Evolutionary conservation across 2,329 filamentous ascomycete genomes (phyloP).

Genomic region (Amauroascus niger): DNA sequence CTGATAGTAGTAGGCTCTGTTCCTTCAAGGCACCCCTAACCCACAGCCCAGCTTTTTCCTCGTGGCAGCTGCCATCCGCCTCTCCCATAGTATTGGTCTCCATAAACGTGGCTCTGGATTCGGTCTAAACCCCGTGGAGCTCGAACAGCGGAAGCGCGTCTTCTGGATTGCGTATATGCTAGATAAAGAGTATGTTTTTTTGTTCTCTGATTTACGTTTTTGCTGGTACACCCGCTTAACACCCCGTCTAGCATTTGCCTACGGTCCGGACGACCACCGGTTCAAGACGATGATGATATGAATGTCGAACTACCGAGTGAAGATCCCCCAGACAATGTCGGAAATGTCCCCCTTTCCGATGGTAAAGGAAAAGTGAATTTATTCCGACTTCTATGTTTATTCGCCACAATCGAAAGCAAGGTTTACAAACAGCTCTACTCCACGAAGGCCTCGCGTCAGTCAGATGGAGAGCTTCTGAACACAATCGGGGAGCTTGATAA

Average conservation of each 20-base stretch:
- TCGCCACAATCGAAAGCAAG: conserved; percentile 82
- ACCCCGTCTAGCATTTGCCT: conserved; percentile 49
- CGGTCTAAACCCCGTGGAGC: conserved; percentile 84
- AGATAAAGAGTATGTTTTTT: conserved; percentile 52
- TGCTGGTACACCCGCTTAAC: conserved; percentile 13
- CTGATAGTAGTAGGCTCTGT: conserved; percentile 51
- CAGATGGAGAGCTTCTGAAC: conserved; percentile 84
- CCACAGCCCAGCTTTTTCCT: conserved; percentile 89
- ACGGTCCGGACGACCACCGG: conserved; percentile 60
- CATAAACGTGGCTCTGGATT: conserved; percentile 91
- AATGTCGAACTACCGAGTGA: conserved; percentile 92
- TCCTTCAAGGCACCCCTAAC: conserved; percentile 92
- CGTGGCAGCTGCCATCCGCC: conserved; percentile 77
- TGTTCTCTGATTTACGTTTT: neutral
- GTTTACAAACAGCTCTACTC: conserved; percentile 92
- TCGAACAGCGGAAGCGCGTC: conserved; percentile 74
- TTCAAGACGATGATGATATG: conserved; percentile 74
- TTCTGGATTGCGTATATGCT: conserved; percentile 70
- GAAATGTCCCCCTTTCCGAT: conserved; percentile 82
- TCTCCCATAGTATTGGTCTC: conserved; percentile 87
- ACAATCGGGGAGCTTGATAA: conserved; percentile 91
- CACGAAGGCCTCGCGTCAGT: conserved; percentile 81
- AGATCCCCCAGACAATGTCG: conserved; percentile 82
- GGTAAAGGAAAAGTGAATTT: conserved; percentile 90
- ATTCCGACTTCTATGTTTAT: conserved; percentile 85